Evolutionary conservation across 768 basidiomycete genomes (phyloP), one percentile per base, ranked within the genome.

Genomic region (Leccinum incarnatum): DNA sequence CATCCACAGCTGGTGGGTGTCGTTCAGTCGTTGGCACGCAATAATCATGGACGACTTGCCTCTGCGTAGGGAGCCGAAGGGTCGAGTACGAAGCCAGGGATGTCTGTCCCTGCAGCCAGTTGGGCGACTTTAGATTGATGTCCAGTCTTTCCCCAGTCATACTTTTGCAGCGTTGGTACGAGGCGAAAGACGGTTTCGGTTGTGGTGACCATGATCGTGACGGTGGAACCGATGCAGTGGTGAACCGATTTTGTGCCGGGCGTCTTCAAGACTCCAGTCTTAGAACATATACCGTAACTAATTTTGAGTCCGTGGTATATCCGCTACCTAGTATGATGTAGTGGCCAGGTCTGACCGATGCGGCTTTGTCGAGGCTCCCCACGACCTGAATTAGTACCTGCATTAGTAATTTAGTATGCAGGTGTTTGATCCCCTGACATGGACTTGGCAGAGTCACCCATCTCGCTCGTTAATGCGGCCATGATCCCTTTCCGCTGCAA

Each of bases 111-210:
- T 19, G 76, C 67, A 0, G 90, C 92, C 53, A 91, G 86, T 68
- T 93, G 87, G 6, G 96, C 95, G n/a, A 92, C 97, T 71, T 91
- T 90, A 61, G 91, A 92, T 17, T 77, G 77, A 12, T 74, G 76
- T 4, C 96, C 96, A 15, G 83, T 76, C 77, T 91, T 95, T 19
- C 96, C 96, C 96, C 96, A 99, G 69, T 95, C 93, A 71, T 98
- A 98, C 60, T 86, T 82, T 71, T 98, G 95, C 1, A 85, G 83
- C 7, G 93, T 95, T 2, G 93, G 91, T 5, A 79, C 66, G 66
- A 98, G 81, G 72, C 88, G 90, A 78, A 97, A 94, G 15, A 93
- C 85, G 1, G 75, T 62, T 34, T 68, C 68, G 11, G 55, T 58
- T 23, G 63, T 53, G 53, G 59, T 62, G 45, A 51, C 63, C 74